Evolutionary conservation across 306 rosid species (phyloP), one percentile per base, ranked within the genome.

Genomic region (Heteromeles arbutifolia): DNA sequence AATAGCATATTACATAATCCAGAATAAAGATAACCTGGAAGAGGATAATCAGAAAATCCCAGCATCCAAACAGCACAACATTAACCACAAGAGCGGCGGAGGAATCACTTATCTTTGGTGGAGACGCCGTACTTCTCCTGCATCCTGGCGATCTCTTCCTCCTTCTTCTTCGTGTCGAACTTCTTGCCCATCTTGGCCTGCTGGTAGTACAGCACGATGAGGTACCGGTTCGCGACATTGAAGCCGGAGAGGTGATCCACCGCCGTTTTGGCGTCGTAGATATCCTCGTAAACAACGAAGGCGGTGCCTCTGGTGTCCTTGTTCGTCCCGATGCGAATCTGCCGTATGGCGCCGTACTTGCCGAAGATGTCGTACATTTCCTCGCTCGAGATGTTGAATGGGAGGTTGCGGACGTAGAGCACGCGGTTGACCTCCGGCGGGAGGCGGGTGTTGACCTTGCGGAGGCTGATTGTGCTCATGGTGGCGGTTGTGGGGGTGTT

Each of bases 341-440:
- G 99, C 29, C 99, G 89, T 21, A 95, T 95, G 17, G 97, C 99
- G 0, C 99, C 99, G 90, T 95, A 92, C 67, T 95, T 95, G 62
- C 99, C 99, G 71, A 95, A 92, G 15, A 95, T 95, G 37, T 95
- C 99, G 88, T 95, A 95, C 99, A 95, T 95, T 92, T 95, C 99
- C 70, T 95, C 97, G 85, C 99, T 92, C 4, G 99, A 87, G 15
- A 95, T 95, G 87, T 92, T 95, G 90, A 95, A 95, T 0, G 99
- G 99, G 2, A 95, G 89, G 81, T 95, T 95, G 0, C 99, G 82
- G 0, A 95, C 97, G 77, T 92, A 95, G 31, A 95, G 89, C 2
- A 90, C 97, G 50, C 96, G 90, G 83, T 95, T 92, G 13, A 95
- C 99, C 82, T 95, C 99, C 81, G 99, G 99, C 21, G 99, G 99